A percentile compares a stretch with the other conserved stretches of the same genome.
Conservation (phyloP, 2,329 filamentous ascomycete genomes). For the Cryphonectria carpinicola region DNA sequence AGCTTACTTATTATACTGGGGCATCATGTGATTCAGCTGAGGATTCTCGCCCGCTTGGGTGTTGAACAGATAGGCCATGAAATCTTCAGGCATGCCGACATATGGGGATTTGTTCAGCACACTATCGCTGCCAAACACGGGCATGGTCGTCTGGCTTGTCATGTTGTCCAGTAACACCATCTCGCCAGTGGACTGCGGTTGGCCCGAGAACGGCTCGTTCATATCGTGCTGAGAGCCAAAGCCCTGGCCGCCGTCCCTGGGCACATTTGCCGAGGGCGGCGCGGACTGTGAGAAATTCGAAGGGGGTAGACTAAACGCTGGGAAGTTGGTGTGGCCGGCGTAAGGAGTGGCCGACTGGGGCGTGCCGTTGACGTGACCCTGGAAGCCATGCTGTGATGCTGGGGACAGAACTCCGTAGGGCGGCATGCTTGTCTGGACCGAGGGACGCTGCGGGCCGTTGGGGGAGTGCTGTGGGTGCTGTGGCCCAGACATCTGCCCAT, state of each 20-base stretch:
- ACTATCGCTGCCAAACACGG: slow-evolving; percentile 83
- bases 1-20: slow-evolving; percentile 53
- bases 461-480: slow-evolving; percentile 46
- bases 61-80: slow-evolving; percentile 83
- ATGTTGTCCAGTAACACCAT: slow-evolving; percentile 67
- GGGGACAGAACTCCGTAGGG: slow-evolving; percentile 59
- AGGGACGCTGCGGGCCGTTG: slow-evolving; percentile 48
- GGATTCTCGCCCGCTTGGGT: slow-evolving; percentile 60
- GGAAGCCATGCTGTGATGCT: slow-evolving; percentile 54
- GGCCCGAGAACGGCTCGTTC: slow-evolving; percentile 51
- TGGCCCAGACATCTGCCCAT: slow-evolving; percentile 37
- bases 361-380: slow-evolving; percentile 50
- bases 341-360: slow-evolving; percentile 53
- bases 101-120: slow-evolving; percentile 83
- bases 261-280: slow-evolving; percentile 37
- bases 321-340: slow-evolving; percentile 63
- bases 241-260: slow-evolving; percentile 41
- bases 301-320: slow-evolving; percentile 65
- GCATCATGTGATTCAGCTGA: slow-evolving; percentile 56
- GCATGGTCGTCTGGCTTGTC: slow-evolving; percentile 70
- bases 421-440: slow-evolving; percentile 51
- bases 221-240: slow-evolving; percentile 36
- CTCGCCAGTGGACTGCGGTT: slow-evolving; percentile 51
- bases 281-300: slow-evolving; percentile 56
- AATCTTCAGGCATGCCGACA: slow-evolving; percentile 81